Evolutionary conservation across 2,329 filamentous ascomycete species (phyloP), one percentile per base, ranked within the genome.

Genomic region (Penicillium sp.): DNA sequence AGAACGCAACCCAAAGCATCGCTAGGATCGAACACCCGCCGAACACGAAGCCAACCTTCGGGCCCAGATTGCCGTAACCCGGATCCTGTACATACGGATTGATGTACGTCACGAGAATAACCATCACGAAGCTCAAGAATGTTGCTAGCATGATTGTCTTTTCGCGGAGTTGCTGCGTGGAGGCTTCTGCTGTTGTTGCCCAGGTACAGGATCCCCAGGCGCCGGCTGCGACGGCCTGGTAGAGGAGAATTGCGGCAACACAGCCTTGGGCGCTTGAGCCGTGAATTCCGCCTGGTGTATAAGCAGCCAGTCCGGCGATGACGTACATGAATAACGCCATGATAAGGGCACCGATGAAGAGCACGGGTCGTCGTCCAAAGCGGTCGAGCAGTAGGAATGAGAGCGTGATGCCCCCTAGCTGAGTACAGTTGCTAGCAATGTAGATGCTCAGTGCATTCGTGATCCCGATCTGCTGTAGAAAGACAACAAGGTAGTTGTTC

Each of bases 401-500:
- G 21, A 21, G 21, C 21, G 21, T 21, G 21, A 21, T 21, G 21
- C 21, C 21, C 21, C 21, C 21, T 21, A 21, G 21, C 21, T 21
- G 21, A 21, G 21, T 21, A 21, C 21, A 21, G 21, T 21, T 21
- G 21, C 21, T 21, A 21, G 21, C 21, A 21, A 21, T 21, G 21
- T 21, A 21, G 21, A 21, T 21, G 21, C 21, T 21, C 21, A 21
- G 21, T 21, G 21, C 29, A 8, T 54, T 29, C 30, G 19, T n/a
- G 19, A 54, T 29, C 11, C 51, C 51, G 17, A 54, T 54, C 21
- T 65, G 56, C 21, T 63, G 52, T 13, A 65, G 53, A 19, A 63
- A 65, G 45, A 59, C 61, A 61, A 45, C 61, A 48, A 44, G 62
- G 60, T 56, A 71, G 53, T 56, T 64, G 38, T 49, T 35, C 5